phyloP scores from a whole-genome alignment of 139 green algal species.

The Chlorella sorokiniana region DNA sequence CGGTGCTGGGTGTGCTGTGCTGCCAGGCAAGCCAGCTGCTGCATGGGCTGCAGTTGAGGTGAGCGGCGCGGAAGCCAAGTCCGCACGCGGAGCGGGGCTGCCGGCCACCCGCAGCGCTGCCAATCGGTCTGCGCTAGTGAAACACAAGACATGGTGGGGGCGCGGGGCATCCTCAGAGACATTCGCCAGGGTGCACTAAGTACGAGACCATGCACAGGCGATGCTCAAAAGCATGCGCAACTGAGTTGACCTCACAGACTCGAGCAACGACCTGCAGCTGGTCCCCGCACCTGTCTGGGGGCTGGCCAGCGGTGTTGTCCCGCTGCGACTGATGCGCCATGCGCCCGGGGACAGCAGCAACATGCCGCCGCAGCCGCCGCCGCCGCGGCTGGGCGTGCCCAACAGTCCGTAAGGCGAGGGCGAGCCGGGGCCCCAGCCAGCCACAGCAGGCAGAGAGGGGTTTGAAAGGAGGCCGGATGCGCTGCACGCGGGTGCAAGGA shows the following conservation, averaged over 20 bases:
- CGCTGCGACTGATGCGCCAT: slow-evolving; percentile 17
- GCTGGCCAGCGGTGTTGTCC: slow-evolving; percentile 12
- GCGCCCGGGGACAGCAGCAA: background rate
- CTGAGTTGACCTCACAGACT: no score
- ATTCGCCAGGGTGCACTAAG: background rate
- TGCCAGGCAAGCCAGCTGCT: background rate
- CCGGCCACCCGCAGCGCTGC: background rate
- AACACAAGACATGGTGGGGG: background rate
- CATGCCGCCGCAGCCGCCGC: background rate
- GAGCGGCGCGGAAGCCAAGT: background rate
- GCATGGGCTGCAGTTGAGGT: background rate
- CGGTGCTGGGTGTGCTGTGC: background rate
- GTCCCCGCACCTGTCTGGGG: background rate
- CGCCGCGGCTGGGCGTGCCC: background rate
- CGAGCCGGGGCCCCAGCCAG: background rate
- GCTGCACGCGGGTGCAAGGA: background rate
- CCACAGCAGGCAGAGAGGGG: background rate
- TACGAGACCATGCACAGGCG: background rate
- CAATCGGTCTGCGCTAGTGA: background rate
- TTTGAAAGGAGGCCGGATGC: background rate
- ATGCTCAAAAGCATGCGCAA: background rate
- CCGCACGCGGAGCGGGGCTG: background rate
- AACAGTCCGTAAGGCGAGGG: background rate
- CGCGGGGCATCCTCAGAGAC: background rate
- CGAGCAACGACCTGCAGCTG: no score